phyloP scores from a whole-genome alignment of 2,329 filamentous ascomycete species.

The Ophiocordyceps camponoti-leonardi region DNA sequence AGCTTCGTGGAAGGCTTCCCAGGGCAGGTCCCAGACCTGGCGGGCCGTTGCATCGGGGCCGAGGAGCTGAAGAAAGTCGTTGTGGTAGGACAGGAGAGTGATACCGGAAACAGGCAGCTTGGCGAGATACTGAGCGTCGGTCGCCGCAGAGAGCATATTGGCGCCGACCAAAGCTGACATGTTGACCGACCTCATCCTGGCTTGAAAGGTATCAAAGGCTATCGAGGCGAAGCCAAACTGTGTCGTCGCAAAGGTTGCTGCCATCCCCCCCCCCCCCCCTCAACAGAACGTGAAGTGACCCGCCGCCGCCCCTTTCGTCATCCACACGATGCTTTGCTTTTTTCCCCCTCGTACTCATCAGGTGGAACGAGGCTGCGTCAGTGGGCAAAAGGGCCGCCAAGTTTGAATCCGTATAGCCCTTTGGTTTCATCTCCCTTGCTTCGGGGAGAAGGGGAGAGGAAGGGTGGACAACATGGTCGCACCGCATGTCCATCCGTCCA shows the following conservation, averaged over 20 bases:
- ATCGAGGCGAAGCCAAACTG: neutral
- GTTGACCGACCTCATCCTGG: neutral
- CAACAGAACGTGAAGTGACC: too few species aligned
- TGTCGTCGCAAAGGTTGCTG: neutral
- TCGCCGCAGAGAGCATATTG: constrained; percentile 1
- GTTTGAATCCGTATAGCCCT: neutral
- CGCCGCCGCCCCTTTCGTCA: neutral
- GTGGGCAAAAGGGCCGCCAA: neutral
- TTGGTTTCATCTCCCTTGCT: neutral
- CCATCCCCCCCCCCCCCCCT: neutral
- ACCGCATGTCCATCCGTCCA: neutral
- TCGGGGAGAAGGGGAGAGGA: neutral
- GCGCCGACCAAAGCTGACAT: neutral
- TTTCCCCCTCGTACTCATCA: neutral
- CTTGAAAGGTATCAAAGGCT: neutral
- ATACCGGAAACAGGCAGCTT: constrained; percentile 8
- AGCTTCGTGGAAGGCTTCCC: constrained; percentile 38
- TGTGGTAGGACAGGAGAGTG: constrained; percentile 19
- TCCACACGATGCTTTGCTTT: neutral
- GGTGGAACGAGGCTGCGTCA: neutral
- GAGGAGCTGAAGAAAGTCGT: constrained; percentile 31
- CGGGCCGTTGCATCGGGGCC: constrained; percentile 15
- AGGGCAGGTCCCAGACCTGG: constrained; percentile 14
- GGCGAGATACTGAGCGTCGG: constrained; percentile 1
- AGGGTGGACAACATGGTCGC: neutral